Evolutionary conservation across 352 stramenopile species (phyloP), one percentile per base, ranked within the genome.

Genomic region (Chrysophaeum taylorii): DNA sequence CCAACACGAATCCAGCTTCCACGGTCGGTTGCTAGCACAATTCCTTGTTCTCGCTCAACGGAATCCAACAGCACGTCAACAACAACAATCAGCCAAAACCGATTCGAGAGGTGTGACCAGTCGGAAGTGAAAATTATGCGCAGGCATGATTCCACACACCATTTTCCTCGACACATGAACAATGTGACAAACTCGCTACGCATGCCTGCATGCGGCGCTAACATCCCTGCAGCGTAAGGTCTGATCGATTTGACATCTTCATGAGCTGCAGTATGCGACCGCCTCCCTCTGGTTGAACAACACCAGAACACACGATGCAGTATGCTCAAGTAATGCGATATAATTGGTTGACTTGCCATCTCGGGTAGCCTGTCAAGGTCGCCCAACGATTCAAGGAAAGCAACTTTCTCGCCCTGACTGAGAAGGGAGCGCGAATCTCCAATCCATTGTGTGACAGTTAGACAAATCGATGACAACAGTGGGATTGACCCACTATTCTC

Each of bases 361-460:
- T 66, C 57, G 18, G 31, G 23, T 18, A 66, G 57, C 16, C 12
- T 14, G 57, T 66, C 57, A 25, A 66, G 9, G 57, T 66, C 57
- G 12, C 2, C 9, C 2, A 66, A 2, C 12, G 25, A n/a, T 7
- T 66, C 57, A 1, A 66, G 16, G n/a, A 66, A 66, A 14, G 57
- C 57, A 16, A 31, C 31, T 45, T 66, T 66, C 27, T 66, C 57
- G 31, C 12, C 1, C 33, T 16, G 15, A 2, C 33, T 45, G 5
- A 66, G 57, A 18, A 36, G 57, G 16, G 57, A 42, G 5, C 45
- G 16, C 7, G 18, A 31, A 14, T 42, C 27, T 5, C 2, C 31
- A 36, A 66, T 9, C 57, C 57, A 66, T 2, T 9, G 14, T 21
- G 16, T 21, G 14, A 43, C 57, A 2, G 45, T 2, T 2, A 45